These are phyloP conservation scores for Dactylellina parvicollis DNA, from an alignment of 2,329 filamentous ascomycete genomes.

Conservation along the genomic window DNA sequence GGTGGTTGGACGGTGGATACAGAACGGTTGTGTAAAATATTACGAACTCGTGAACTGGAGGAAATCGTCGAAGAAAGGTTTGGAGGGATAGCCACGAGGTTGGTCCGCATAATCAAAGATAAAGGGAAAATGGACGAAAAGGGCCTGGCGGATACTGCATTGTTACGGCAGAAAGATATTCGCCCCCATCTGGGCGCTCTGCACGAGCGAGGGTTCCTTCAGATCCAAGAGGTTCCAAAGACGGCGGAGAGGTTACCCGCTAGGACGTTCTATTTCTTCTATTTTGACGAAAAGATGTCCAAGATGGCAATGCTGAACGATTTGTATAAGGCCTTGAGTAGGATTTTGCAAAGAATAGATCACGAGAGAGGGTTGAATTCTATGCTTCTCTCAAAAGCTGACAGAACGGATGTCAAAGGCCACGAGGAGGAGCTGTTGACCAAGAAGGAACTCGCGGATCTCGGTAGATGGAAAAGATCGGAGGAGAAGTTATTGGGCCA, in stretches of 20 bases:
- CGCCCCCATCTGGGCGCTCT: slow-evolving; percentile 85
- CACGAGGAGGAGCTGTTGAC: slow-evolving; percentile 83
- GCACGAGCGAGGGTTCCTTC: slow-evolving; percentile 84
- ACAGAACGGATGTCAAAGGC: slow-evolving; percentile 85
- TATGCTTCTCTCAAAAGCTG: slow-evolving; percentile 80
- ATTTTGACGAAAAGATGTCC: slow-evolving; percentile 47
- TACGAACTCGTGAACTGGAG: slow-evolving; percentile 83
- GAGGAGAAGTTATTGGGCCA: slow-evolving; percentile 80
- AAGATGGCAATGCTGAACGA: slow-evolving; percentile 72
- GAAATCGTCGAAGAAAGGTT: slow-evolving; percentile 80
- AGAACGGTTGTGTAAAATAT: slow-evolving; percentile 70
- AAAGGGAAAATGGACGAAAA: slow-evolving; percentile 97
- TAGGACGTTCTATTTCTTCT: slow-evolving; percentile 74
- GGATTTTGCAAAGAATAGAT: slow-evolving; percentile 80
- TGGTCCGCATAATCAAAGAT: slow-evolving; percentile 84
- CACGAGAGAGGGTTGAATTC: slow-evolving; percentile 77
- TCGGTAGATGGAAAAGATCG: slow-evolving; percentile 71
- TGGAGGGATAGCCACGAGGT: slow-evolving; percentile 78
- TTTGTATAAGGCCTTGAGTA: slow-evolving; percentile 88
- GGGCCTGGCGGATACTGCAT: slow-evolving; percentile 77
- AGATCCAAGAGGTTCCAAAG: slow-evolving; percentile 92
- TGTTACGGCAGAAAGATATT: slow-evolving; percentile 86
- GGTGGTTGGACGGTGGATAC: slow-evolving; percentile 89
- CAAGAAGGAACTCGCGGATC: slow-evolving; percentile 74
- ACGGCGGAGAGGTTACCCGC: slow-evolving; percentile 83